These are phyloP conservation scores for Acer campestre DNA, from an alignment of 345 rosid species.

Conservation along the genomic window DNA sequence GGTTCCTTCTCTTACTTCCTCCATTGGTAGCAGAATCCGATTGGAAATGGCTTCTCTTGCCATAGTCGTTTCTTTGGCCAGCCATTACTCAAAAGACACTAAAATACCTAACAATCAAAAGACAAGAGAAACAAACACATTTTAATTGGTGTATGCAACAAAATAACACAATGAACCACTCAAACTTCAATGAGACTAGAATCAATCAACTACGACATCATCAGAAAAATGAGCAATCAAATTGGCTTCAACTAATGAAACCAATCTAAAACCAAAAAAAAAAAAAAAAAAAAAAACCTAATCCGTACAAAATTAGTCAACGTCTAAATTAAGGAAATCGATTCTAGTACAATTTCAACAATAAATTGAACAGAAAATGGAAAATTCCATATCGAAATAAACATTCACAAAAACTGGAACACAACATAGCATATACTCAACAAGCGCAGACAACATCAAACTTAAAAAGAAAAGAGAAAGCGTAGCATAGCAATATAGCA, in stretches of 20 bases:
- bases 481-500: background rate
- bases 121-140: too few relatives aligned
- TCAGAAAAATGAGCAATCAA: too few relatives aligned
- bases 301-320: background rate
- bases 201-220: too few relatives aligned
- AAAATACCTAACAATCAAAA: background rate
- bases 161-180: background rate
- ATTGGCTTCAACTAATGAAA: too few relatives aligned
- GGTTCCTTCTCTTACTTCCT: constrained; percentile 51
- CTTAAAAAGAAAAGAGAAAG: background rate
- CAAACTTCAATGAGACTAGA: background rate
- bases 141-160: too few relatives aligned
- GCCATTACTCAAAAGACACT: constrained; percentile 40
- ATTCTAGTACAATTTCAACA: background rate
- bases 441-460: background rate
- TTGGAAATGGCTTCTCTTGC: constrained; percentile 51
- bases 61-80: constrained; percentile 42
- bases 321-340: background rate
- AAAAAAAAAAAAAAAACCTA: background rate
- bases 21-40: constrained; percentile 45
- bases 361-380: too few relatives aligned
- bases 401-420: background rate
- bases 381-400: too few relatives aligned
- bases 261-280: too few relatives aligned
- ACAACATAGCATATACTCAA: background rate